Base-by-base conservation (phyloP, 2,329 filamentous ascomycete genomes). In the Endocalyx cinctus region DNA sequence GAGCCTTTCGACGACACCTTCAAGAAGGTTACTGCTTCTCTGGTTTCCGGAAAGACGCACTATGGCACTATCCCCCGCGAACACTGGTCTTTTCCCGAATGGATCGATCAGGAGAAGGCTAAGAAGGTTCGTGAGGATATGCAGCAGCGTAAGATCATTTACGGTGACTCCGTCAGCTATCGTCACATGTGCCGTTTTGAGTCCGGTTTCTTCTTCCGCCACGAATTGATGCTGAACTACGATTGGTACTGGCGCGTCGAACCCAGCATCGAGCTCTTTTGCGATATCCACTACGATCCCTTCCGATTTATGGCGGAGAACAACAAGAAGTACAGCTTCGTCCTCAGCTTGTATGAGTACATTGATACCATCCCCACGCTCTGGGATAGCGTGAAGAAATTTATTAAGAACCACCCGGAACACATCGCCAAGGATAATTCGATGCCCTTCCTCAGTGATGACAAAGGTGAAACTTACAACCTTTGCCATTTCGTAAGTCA, bases 211-310 rank as follows among this genome's bases (percentile, higher is more conserved):
- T 98, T 98, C 75, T 98, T 97, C 79, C 87, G 84, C 41, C 92
- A 98, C 61, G 77, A 79, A 18, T 68, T 96, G 48, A 89, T 98
- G 86, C 67, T 86, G 61, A 88, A 97, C 60, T 98, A 94, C 64
- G 92, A 98, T 58, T 98, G 87, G 78, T 98, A 98, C 76, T 98
- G 92, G 92, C 87, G 94, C 49, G 92, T 98, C 11, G 92, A 98
- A 73, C 92, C 92, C 51, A 92, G 86, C 64, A 81, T 98, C 58
- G 86, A 97, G 70, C 82, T 98, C 42, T 96, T 79, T 74, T 98
- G 92, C 66, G 92, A 98, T 58, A 76, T 98, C 54, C 76, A 87
- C 63, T 94, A 94, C 63, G 92, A 98, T 57, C 86, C 92, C 6
- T 98, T 98, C 81, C 87, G 87, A 45, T 88, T 79, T 69, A 96